phyloP scores from a whole-genome alignment of 163 green algal genomes.

The Coccomyxa subellipsoidea region DNA sequence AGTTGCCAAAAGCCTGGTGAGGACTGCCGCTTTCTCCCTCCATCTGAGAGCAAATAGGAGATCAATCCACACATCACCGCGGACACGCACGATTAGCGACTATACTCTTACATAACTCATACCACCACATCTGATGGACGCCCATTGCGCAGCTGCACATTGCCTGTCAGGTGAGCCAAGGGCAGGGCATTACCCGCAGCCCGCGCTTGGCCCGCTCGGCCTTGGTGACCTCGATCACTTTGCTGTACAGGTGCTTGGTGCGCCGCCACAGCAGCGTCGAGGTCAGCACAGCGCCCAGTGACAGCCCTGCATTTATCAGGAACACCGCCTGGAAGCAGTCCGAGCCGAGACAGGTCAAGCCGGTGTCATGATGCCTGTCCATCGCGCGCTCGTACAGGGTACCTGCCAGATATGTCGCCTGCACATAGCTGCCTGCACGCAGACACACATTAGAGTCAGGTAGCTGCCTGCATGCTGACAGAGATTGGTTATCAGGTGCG shows the following conservation, averaged over 20 bases:
- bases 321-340: conserved; percentile 48
- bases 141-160: too few relatives aligned
- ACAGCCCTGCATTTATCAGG: conserved; percentile 24
- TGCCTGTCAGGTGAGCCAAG: too few relatives aligned
- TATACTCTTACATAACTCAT: too few relatives aligned
- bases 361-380: neutral
- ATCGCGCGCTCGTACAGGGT: conserved; percentile 26
- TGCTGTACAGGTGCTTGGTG: conserved; percentile 24
- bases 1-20: too few relatives aligned
- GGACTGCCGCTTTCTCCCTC: too few relatives aligned
- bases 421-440: conserved; percentile 40
- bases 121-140: too few relatives aligned
- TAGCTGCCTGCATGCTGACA: too few relatives aligned
- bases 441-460: neutral
- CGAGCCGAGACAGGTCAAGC: conserved; percentile 26
- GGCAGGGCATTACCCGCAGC: too few relatives aligned
- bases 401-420: conserved; percentile 43
- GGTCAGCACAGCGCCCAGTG: neutral
- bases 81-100: too few relatives aligned
- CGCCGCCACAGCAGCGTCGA: conserved; percentile 20
- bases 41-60: too few relatives aligned
- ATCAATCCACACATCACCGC: too few relatives aligned
- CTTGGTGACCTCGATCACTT: conserved; percentile 12
- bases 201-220: conserved; percentile 14
- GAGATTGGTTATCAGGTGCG: too few relatives aligned